These are phyloP conservation scores for Sporobolomyces roseus DNA, from an alignment of 768 basidiomycete genomes.

Conservation along the genomic window DNA sequence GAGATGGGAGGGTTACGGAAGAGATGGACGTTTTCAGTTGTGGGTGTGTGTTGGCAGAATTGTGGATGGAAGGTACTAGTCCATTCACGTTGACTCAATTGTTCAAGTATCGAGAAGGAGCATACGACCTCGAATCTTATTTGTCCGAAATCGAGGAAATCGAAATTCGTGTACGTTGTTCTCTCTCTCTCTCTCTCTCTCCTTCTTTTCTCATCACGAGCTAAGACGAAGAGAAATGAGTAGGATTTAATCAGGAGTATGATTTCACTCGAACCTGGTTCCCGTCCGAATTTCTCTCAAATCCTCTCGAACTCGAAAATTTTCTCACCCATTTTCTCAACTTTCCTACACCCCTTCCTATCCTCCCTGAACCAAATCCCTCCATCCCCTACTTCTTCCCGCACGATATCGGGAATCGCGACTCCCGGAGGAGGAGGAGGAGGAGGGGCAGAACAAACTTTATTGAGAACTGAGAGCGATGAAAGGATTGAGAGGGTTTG, in stretches of 20 bases:
- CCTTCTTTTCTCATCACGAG: too few species aligned
- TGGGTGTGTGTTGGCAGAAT: slow-evolving; percentile 91
- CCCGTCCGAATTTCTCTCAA: slow-evolving; percentile 75
- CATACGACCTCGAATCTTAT: slow-evolving; percentile 58
- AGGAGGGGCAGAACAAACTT: slow-evolving; percentile 40
- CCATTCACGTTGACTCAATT: slow-evolving; percentile 91
- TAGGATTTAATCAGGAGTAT: slow-evolving; percentile 72
- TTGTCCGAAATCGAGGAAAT: slow-evolving; percentile 73
- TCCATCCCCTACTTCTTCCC: neutral
- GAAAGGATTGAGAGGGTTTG: slow-evolving; percentile 75
- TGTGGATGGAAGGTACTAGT: slow-evolving; percentile 89
- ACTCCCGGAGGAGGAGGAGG: neutral
- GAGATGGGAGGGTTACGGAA: slow-evolving; percentile 81
- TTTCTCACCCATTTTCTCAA: too few species aligned
- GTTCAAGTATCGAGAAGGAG: slow-evolving; percentile 87
- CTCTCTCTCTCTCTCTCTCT: neutral
- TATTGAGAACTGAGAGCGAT: slow-evolving; percentile 76
- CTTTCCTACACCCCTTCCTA: slow-evolving; percentile 86
- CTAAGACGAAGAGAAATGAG: neutral
- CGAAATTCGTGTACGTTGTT: slow-evolving; percentile 71
- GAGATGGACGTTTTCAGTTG: slow-evolving; percentile 95
- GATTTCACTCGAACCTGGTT: slow-evolving; percentile 72
- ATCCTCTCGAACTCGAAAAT: slow-evolving; percentile 69
- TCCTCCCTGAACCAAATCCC: slow-evolving; percentile 66
- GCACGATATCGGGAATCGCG: neutral